These are phyloP conservation scores for Flaveria linearis DNA, from an alignment of 129 eudicot species.

Conservation along the genomic window DNA sequence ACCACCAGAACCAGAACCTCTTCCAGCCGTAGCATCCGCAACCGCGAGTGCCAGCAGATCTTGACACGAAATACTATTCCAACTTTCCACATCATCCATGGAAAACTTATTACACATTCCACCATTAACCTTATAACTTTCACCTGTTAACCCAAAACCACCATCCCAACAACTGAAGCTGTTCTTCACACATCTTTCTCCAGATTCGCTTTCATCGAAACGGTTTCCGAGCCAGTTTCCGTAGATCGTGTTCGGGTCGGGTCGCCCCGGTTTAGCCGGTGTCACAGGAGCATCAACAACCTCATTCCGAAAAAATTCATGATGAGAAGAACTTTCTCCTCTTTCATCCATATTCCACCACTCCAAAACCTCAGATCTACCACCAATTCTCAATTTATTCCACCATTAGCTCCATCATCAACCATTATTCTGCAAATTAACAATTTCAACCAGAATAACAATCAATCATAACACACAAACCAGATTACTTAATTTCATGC, in stretches of 20 bases:
- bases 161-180: slow-evolving; percentile 37
- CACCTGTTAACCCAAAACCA: slow-evolving; percentile 29
- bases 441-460: not conserved
- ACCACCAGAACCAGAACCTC: slow-evolving; percentile 17
- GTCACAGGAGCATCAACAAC: slow-evolving; percentile 58
- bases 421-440: slow-evolving; percentile 24
- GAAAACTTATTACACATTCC: slow-evolving; percentile 14
- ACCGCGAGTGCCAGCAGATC: slow-evolving; percentile 61
- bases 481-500: not conserved
- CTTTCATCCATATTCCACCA: slow-evolving; percentile 46
- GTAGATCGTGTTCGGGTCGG: slow-evolving; percentile 32
- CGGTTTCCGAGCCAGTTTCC: slow-evolving; percentile 28
- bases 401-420: slow-evolving; percentile 14
- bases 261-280: slow-evolving; percentile 49
- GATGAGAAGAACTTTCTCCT: slow-evolving; percentile 38
- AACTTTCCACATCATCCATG: slow-evolving; percentile 28
- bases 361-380: slow-evolving; percentile 11
- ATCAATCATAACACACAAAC: not conserved
- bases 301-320: slow-evolving; percentile 32
- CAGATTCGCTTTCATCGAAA: not conserved
- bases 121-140: slow-evolving; percentile 12
- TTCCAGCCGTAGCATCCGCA: slow-evolving; percentile 34
- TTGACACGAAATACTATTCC: slow-evolving; percentile 37
- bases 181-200: slow-evolving; percentile 25
- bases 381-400: slow-evolving; percentile 18